phyloP scores from a whole-genome alignment of 345 rosid genomes.

The Chamaenerion angustifolium region DNA sequence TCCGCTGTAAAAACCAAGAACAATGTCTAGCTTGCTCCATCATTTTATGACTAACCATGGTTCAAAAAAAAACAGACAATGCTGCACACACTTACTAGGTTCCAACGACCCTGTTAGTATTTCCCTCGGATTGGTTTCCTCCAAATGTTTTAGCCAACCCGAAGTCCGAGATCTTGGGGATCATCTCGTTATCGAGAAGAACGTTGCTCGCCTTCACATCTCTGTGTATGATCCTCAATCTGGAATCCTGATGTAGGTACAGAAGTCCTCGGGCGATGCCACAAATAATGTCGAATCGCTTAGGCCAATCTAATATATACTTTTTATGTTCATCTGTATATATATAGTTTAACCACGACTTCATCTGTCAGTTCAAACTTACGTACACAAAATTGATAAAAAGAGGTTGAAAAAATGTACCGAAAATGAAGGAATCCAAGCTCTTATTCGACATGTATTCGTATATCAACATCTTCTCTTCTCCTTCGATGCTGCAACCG shows the following conservation, averaged over 20 bases:
- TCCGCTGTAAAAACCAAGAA: slow-evolving; percentile 11
- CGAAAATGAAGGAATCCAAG: slow-evolving; percentile 22
- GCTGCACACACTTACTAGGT: slow-evolving; percentile 18
- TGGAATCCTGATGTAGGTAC: slow-evolving; percentile 31
- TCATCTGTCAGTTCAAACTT: no score
- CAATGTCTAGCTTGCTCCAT: no score
- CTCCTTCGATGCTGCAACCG: slow-evolving; percentile 17
- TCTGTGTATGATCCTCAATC: slow-evolving; percentile 24
- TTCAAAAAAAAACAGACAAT: not conserved
- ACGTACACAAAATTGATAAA: no score
- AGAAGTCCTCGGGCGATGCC: slow-evolving; percentile 31
- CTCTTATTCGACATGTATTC: slow-evolving; percentile 21
- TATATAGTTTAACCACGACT: not conserved
- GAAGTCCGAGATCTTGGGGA: slow-evolving; percentile 25
- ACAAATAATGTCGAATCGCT: slow-evolving; percentile 18
- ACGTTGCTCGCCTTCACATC: slow-evolving; percentile 31
- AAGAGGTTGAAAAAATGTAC: slow-evolving; percentile 1
- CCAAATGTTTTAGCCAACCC: slow-evolving; percentile 23
- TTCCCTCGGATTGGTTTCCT: slow-evolving; percentile 19
- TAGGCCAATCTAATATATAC: slow-evolving; percentile 19
- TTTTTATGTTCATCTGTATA: slow-evolving; percentile 15
- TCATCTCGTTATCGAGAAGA: slow-evolving; percentile 22
- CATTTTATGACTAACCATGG: no score
- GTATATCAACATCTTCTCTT: slow-evolving; percentile 18
- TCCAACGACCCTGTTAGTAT: slow-evolving; percentile 25